A percentile compares a stretch with the other conserved stretches of the same genome.
Conservation (phyloP, 805 yeast genomes). For the Tetrapisispora fleetii region DNA sequence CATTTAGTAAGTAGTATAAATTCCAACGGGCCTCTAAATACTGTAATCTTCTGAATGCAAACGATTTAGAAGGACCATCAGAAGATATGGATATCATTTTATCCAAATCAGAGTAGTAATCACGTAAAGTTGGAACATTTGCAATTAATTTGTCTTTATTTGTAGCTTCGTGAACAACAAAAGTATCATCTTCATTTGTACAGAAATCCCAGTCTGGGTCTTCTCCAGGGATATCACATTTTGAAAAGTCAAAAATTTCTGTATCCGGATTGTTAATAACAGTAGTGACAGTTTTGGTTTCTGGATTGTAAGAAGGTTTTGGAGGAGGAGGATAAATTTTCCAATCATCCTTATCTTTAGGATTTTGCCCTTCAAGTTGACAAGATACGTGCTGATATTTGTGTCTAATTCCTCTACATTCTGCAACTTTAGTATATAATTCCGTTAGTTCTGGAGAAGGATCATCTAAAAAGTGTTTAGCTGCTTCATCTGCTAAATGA, state of each 20-base stretch:
- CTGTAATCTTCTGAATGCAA: slow-evolving; percentile 88
- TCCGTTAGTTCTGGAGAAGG: slow-evolving; percentile 64
- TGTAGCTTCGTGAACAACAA: slow-evolving; percentile 42
- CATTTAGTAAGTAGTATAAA: slow-evolving; percentile 76
- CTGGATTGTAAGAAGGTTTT: slow-evolving; percentile 70
- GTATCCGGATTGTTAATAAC: slow-evolving; percentile 33
- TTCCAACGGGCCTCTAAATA: slow-evolving; percentile 97
- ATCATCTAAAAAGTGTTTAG: slow-evolving; percentile 30
- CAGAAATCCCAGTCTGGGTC: slow-evolving; percentile 47
- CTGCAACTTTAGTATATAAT: slow-evolving; percentile 49
- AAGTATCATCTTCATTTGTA: slow-evolving; percentile 56
- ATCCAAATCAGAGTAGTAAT: slow-evolving; percentile 77
- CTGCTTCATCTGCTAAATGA: slow-evolving; percentile 38
- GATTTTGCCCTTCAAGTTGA: slow-evolving; percentile 71
- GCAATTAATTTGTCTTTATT: slow-evolving; percentile 33
- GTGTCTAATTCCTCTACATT: slow-evolving; percentile 63
- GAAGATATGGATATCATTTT: slow-evolving; percentile 64
- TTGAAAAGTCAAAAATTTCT: slow-evolving; percentile 33
- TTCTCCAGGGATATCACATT: slow-evolving; percentile 36
- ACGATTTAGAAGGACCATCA: slow-evolving; percentile 94
- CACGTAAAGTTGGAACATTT: slow-evolving; percentile 71
- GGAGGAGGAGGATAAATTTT: slow-evolving; percentile 88
- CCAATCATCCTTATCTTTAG: slow-evolving; percentile 73
- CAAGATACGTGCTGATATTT: slow-evolving; percentile 62
- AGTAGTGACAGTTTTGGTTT: slow-evolving; percentile 41